A percentile compares a stretch with the other conserved stretches of the same genome.
Evolutionary conservation across 805 yeast genomes (phyloP).

Genomic region (Clavispora santaluciae): DNA sequence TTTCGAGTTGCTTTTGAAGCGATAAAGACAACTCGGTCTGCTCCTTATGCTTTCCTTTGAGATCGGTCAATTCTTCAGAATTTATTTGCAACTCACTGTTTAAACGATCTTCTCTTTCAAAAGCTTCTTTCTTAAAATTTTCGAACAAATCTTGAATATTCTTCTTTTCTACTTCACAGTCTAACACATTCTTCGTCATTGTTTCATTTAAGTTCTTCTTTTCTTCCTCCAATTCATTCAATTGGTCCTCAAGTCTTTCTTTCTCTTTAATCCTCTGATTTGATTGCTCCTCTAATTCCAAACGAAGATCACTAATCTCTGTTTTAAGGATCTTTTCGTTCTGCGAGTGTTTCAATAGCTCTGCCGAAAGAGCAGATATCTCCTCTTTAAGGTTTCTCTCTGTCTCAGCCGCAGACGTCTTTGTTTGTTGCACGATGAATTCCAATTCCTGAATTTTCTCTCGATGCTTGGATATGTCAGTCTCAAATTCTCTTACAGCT

Average conservation of each 20-base stretch:
- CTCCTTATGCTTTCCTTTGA: background rate
- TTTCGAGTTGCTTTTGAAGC: slow-evolving; percentile 39
- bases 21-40: background rate
- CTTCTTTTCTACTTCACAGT: background rate
- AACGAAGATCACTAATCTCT: slow-evolving; percentile 2
- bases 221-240: background rate
- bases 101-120: background rate
- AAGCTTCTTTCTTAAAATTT: background rate
- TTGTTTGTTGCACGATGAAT: background rate
- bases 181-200: background rate
- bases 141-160: background rate
- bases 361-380: background rate
- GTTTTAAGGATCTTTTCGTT: background rate
- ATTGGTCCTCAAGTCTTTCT: background rate
- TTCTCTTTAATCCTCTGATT: background rate
- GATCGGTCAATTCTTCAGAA: background rate
- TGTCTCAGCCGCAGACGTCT: background rate
- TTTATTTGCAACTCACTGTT: background rate
- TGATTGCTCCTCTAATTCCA: background rate
- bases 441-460: background rate
- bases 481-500: background rate
- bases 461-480: background rate
- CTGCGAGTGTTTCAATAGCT: background rate
- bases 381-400: background rate
- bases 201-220: background rate